Evolutionary conservation across 2,329 filamentous ascomycete species (phyloP).

Genomic region (Bipolaris gigantea): DNA sequence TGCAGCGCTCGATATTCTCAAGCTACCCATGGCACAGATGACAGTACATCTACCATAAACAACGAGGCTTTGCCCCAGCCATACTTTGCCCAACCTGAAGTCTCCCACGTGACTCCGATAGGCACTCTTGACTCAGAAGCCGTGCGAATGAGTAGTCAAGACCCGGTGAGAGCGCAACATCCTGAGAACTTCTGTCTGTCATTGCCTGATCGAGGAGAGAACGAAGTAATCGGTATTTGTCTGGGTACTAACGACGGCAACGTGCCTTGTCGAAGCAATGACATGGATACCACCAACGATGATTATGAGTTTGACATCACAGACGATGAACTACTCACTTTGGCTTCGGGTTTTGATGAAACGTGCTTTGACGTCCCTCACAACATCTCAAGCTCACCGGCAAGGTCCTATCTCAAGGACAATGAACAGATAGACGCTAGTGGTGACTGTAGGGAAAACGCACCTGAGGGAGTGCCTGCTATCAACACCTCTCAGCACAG

Average conservation of each 20-base stretch:
- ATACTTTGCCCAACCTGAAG: background rate
- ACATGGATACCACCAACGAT: slow-evolving; percentile 6
- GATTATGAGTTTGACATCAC: slow-evolving; percentile 28
- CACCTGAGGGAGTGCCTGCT: background rate
- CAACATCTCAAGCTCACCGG: slow-evolving; percentile 2
- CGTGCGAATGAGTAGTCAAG: background rate
- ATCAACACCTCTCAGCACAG: background rate
- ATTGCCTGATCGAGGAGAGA: background rate
- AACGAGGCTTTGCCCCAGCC: background rate
- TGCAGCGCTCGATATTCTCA: background rate
- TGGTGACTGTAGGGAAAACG: background rate
- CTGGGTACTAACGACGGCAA: background rate
- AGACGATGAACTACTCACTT: slow-evolving; percentile 29
- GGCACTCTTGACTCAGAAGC: background rate
- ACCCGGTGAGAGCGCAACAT: background rate
- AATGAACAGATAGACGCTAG: background rate
- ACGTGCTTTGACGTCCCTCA: background rate
- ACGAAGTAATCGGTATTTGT: background rate
- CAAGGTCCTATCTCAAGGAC: background rate
- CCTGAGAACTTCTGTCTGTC: background rate
- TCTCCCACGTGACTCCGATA: background rate
- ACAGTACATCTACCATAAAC: background rate
- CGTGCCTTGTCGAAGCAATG: background rate
- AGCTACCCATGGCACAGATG: background rate
- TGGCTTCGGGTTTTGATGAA: slow-evolving; percentile 11